Percentiles rank a stretch among this genome's conserved stretches.
phyloP scores from a whole-genome alignment of 2,329 filamentous ascomycete species.

The Claviceps citrina region DNA sequence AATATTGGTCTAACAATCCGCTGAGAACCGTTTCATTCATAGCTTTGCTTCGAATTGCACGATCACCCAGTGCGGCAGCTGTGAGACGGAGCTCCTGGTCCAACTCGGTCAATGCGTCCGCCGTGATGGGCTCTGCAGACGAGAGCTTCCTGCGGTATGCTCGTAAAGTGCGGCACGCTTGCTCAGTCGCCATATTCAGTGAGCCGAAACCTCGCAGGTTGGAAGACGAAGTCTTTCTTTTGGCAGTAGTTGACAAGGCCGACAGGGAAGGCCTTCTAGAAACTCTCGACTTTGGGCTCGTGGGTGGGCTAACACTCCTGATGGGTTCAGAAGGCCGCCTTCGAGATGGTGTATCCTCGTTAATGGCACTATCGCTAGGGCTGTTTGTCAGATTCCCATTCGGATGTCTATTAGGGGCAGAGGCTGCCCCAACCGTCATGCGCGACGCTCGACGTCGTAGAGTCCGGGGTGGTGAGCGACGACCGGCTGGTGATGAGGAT shows the following conservation, averaged over 20 bases:
- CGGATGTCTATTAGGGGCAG: constrained; percentile 24
- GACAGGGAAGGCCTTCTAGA: constrained; percentile 40
- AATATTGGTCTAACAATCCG: constrained; percentile 59
- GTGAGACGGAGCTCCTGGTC: constrained; percentile 51
- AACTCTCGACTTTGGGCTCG: constrained; percentile 32
- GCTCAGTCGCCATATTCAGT: constrained; percentile 48
- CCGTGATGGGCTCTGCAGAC: constrained; percentile 38
- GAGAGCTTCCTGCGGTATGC: constrained; percentile 48
- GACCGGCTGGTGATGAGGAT: constrained; percentile 26
- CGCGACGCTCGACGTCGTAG: constrained; percentile 40
- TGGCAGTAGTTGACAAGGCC: constrained; percentile 27
- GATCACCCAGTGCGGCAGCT: constrained; percentile 42
- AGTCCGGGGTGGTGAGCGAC: constrained; percentile 39
- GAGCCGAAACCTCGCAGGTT: constrained; percentile 37
- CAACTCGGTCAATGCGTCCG: constrained; percentile 44
- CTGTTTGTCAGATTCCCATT: constrained; percentile 24
- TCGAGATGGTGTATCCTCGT: constrained; percentile 33
- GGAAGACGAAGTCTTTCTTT: constrained; percentile 33
- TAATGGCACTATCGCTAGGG: constrained; percentile 23
- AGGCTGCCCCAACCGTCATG: constrained; percentile 25
- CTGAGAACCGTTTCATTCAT: constrained; percentile 44
- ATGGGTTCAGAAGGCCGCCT: constrained; percentile 30
- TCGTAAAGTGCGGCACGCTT: constrained; percentile 45
- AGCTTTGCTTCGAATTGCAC: constrained; percentile 36
- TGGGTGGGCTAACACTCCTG: constrained; percentile 31